Base-by-base conservation (phyloP, 2,329 filamentous ascomycete genomes). In the Cladosporium cucumerinum region DNA sequence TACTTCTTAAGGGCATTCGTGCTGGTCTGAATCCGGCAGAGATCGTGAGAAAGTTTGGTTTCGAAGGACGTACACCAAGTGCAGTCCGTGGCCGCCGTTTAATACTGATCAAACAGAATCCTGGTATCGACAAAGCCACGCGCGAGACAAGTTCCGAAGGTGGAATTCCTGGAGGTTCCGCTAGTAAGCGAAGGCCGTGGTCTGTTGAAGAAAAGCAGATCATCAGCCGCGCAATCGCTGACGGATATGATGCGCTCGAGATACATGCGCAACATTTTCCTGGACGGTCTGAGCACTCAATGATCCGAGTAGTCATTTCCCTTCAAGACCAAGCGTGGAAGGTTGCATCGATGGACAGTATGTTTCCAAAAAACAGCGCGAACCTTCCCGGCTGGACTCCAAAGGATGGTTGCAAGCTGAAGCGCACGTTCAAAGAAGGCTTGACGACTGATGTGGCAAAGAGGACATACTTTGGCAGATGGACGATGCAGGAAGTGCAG, bases 371-470 rank as follows among this genome's bases (percentile, higher is more conserved):
- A 7, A 62, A 64, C 30, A 18, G 36, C 21, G 62, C 57, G n/a
- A n/a, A 52, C 4, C 32, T 64, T 16, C 54, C 58, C 2, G 57
- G 54, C 23, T 64, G 62, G 62, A 64, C 54, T 5, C 30, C 49
- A 46, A 64, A 64, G 26, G 62, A 64, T 39, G 36, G 62, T 43
- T 64, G 62, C 46, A 64, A 57, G 26, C 49, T 64, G 16, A n/a
- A 46, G 26, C 62, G 62, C 30, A 52, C 55, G 5, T 49, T 36
- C 30, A 46, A 14, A 6, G 62, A 64, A 25, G 32, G 26, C 30
- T 25, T 64, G 30, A 8, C 46, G 14, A 30, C 57, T 16, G 4
- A 11, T 11, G 54, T 52, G 10, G 54, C 57, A 16, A 51, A 59
- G 25, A 28, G 43, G 12, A 48, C 30, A 5, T 64, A 48, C 46